Evolutionary conservation across 2,329 filamentous ascomycete species (phyloP), one percentile per base, ranked within the genome.

Genomic region (Anthostomella pinea): DNA sequence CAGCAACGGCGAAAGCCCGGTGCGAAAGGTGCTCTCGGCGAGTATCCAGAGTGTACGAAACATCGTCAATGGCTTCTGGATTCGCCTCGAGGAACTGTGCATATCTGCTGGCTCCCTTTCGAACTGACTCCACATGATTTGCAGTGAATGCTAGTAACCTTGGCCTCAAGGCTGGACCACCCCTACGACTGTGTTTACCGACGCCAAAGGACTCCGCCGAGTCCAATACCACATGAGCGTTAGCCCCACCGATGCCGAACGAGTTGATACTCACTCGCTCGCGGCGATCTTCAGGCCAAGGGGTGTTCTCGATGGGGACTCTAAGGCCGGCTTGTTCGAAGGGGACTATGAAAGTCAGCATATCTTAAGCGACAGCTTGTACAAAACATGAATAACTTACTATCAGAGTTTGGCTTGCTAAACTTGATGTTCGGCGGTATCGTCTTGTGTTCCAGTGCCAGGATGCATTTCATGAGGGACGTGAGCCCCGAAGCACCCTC

Each of bases 401-500:
- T 58, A 7, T 47, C 48, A 0, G 60, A 57, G 20, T 62, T 65
- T 0, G 56, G 56, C 0, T 36, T 44, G 1, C 35, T 33, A 39
- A 63, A 66, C 33, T 67, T 62, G 25, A 66, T 62, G 13, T 60
- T 67, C 0, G 64, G 65, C 0, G 62, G 66, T 8, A 70, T 69
- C 3, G 43, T 55, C 1, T 47, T 47, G 5, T 63, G 52, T 38
- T 73, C 68, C 1, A 72, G 38, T 0, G 61, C 58, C 9, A 73
- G 31, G 2, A 66, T 49, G 10, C 54, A 53, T 37, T 75, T 75
- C 13, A 75, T 60, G 2, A 75, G 15, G 0, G 57, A 57, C 0
- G 59, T 57, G 0, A 75, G 32, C 1, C 69, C 72, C 2, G 64
- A 61, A 0, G 69, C 66, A 0, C 59, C 63, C 44, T 73, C 71